Evolutionary conservation across 257 asterid genomes (phyloP), one percentile per base, ranked within the genome.

Genomic region (Nicotiana tomentosiformis): DNA sequence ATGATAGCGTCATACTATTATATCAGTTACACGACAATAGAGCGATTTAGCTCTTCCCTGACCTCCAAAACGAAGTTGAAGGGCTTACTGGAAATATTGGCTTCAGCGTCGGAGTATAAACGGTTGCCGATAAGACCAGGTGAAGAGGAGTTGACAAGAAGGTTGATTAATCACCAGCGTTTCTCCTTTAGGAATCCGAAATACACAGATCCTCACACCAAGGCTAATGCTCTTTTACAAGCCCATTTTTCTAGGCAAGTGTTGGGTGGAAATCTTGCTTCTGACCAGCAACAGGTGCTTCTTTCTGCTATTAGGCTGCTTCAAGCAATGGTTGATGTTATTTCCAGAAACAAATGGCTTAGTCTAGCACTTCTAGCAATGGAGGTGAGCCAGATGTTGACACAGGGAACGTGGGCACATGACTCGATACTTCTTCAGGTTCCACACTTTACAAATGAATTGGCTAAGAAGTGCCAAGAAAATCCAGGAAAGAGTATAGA

Each of bases 311-410:
- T 60, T 60, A 83, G 90, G 81, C 82, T 88, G 26, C 87, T 88
- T 62, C 87, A 88, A 62, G 90, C 89, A 2, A 84, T 88, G 89
- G 90, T 88, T 49, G 90, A 88, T 88, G 90, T 88, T 20, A 88
- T 88, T 10, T 88, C 89, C 62, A 86, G 90, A 77, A 88, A 78
- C 7, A 89, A 89, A 3, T 88, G 90, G 89, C 87, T 86, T 30
- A 88, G 78, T 66, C 86, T 86, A 69, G 89, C 87, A n/a, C 84
- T 88, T 55, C 82, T 88, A 23, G 78, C 89, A 3, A 88, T 88
- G 90, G 89, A 88, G 60, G 85, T 84, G 85, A 86, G 89, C 83
- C 89, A 88, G 67, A 88, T 88, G 89, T 86, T 88, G 4, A 88
- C 90, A 26, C 90, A 86, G 51, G 90, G 84, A 26, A 86, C 86